Conservation (phyloP, 345 rosid genomes). For the Aegle marmelos region DNA sequence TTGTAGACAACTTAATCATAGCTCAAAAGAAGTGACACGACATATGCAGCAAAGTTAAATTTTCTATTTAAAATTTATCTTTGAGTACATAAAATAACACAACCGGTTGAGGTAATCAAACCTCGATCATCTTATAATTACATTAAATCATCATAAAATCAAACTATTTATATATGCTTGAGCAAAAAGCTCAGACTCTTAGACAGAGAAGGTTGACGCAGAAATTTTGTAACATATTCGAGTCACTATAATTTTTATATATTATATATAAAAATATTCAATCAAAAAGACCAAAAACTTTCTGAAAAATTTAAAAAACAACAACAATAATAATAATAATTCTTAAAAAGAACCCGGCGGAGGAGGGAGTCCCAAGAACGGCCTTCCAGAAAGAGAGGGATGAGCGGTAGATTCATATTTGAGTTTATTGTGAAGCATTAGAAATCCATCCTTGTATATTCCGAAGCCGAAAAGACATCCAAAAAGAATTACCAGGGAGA, state of each 20-base stretch:
- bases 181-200: not conserved
- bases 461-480: slow-evolving; percentile 9
- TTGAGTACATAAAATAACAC: not conserved
- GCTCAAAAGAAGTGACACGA: no score
- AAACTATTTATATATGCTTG: not conserved
- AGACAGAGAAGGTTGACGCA: no score
- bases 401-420: not conserved
- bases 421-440: not conserved
- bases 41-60: not conserved
- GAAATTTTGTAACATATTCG: no score
- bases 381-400: not conserved
- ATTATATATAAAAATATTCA: no score
- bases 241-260: no score
- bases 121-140: not conserved
- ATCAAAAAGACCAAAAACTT: not conserved
- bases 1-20: not conserved
- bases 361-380: slow-evolving; percentile 7
- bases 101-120: not conserved
- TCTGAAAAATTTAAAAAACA: not conserved
- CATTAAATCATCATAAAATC: not conserved
- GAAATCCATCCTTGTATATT: slow-evolving; percentile 1
- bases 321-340: not conserved
- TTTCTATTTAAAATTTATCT: no score
- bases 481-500: not conserved
- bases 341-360: not conserved